Evolutionary conservation across 1,284 basidiomycete species (phyloP), one percentile per base, ranked within the genome.

Genomic region (Exobasidium rhododendri): DNA sequence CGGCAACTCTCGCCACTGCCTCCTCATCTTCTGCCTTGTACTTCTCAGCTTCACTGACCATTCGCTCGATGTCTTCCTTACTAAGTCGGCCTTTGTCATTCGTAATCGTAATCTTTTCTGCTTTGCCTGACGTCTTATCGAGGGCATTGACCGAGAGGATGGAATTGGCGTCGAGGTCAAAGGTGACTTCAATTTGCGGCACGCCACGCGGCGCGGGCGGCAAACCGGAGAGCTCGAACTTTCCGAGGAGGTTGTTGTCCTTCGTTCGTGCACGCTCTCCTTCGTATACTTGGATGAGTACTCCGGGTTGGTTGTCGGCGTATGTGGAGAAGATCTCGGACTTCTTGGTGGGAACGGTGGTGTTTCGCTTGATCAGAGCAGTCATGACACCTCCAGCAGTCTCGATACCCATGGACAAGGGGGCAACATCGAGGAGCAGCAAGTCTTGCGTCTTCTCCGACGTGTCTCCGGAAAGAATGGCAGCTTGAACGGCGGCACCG

Each of bases 251-350:
- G 85, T 97, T 97, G 86, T 97, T 97, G 85, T 98, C 96, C 87
- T 97, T 97, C 70, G 94, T 97, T 32, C 93, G 90, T 58, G 94
- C 91, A 86, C 94, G 93, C 84, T 98, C 96, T 84, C 96, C 94
- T 86, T 98, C 94, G 83, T 86, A 98, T 64, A 98, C 94, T 83
- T 97, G 94, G 83, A 98, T 97, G 79, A 97, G 86, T 62, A 98
- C 94, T 86, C 92, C 92, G 66, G 94, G 92, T 82, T 98, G 96
- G 86, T 98, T 97, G 86, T 98, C 94, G 70, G 93, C 89, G 85
- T 94, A 96, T 46, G 96, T 98, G 55, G 94, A 97, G 88, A 98
- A 97, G 82, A 91, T 89, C 84, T 97, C 92, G 28, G 92, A 92
- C 86, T 97, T 97, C 85, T 97, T 97, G 80, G 94, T 97, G 56